Conservation (phyloP, 2,329 filamentous ascomycete genomes). For the Fusarium verrucosum region DNA sequence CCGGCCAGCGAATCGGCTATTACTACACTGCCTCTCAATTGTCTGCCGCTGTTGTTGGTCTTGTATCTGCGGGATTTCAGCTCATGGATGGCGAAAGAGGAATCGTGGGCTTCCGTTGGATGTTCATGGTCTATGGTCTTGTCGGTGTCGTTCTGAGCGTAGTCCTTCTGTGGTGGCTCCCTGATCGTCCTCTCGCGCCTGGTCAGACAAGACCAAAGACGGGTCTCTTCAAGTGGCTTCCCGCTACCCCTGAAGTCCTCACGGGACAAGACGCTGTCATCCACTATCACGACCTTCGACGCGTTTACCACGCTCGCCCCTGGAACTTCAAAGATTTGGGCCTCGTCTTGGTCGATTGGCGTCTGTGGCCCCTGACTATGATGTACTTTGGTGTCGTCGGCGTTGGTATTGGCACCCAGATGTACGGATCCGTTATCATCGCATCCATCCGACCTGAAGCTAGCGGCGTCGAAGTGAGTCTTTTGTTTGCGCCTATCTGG, state of each 20-base stretch:
- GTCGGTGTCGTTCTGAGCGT: conserved; percentile 77
- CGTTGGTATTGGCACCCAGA: conserved; percentile 88
- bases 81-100: conserved; percentile 83
- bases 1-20: conserved; percentile 85
- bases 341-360: conserved; percentile 82
- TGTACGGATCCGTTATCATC: conserved; percentile 89
- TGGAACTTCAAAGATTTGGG: conserved; percentile 79
- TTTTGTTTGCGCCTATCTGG: conserved; percentile 92
- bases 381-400: conserved; percentile 98
- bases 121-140: conserved; percentile 89
- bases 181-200: conserved; percentile 80
- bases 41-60: conserved; percentile 86
- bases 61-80: conserved; percentile 91
- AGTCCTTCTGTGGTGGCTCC: conserved; percentile 86
- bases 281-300: conserved; percentile 83
- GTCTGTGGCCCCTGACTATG: conserved; percentile 82
- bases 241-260: conserved; percentile 74
- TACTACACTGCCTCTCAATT: conserved; percentile 92
- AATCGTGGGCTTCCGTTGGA: conserved; percentile 86
- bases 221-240: conserved; percentile 71
- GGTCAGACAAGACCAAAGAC: conserved; percentile 65
- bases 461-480: conserved; percentile 77
- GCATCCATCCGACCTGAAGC: conserved; percentile 77
- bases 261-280: conserved; percentile 79
- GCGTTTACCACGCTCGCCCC: conserved; percentile 78